Conservation (phyloP, 345 rosid genomes). For the Eucalyptus fibrosa region DNA sequence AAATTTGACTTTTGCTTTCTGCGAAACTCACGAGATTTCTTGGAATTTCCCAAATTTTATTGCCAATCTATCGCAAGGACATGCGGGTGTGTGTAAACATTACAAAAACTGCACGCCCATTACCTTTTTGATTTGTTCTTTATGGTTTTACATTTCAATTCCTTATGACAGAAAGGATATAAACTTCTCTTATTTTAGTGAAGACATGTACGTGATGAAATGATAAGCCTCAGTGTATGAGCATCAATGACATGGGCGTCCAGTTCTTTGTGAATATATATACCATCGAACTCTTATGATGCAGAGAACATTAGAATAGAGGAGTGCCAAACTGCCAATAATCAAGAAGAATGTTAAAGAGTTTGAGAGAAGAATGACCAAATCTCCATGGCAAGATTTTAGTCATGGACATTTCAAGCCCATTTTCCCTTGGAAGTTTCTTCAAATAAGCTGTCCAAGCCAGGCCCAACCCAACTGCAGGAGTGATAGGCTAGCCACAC, state of each 20-base stretch:
- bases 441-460: not conserved
- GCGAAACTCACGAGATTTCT: not conserved
- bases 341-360: not conserved
- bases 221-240: not conserved
- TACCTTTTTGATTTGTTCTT: not conserved
- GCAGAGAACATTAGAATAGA: not conserved
- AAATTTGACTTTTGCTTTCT: not conserved
- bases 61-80: not conserved
- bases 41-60: not conserved
- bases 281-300: not conserved
- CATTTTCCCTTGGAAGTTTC: not conserved
- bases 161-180: not conserved
- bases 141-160: not conserved
- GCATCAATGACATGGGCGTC: not conserved
- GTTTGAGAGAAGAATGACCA: not conserved
- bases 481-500: not conserved
- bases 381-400: not conserved
- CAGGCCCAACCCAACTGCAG: not conserved
- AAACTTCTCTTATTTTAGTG: not conserved
- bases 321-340: not conserved
- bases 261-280: not conserved
- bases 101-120: not conserved
- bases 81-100: not conserved
- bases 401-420: not conserved
- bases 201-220: not conserved